These are phyloP conservation scores for Uromyces viciae-fabae DNA, from an alignment of 1,284 basidiomycete genomes.

Conservation along the genomic window DNA sequence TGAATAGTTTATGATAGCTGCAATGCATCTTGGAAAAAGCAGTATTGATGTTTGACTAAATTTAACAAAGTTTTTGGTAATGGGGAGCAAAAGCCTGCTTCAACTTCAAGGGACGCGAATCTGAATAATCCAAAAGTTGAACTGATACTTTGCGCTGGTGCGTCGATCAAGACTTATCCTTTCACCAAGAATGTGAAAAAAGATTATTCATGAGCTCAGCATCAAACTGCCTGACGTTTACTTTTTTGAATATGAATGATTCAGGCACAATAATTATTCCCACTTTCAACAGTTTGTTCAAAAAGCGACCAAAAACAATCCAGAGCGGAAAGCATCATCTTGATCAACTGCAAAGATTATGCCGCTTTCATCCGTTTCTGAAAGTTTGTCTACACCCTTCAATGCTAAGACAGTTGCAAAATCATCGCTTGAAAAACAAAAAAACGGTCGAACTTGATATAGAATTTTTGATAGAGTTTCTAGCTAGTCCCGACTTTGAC, in stretches of 20 bases:
- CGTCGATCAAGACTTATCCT: background rate
- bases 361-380: background rate
- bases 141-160: background rate
- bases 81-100: background rate
- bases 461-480: background rate
- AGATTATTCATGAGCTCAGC: background rate
- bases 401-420: background rate
- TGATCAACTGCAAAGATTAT: background rate
- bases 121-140: background rate
- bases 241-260: background rate
- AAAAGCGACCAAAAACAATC: background rate
- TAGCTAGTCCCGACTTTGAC: background rate
- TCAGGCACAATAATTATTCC: slow-evolving; percentile 27
- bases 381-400: slow-evolving; percentile 22
- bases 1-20: background rate
- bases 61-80: background rate
- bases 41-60: background rate
- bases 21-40: background rate
- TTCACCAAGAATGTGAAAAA: background rate
- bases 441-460: too few species aligned
- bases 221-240: background rate
- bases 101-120: background rate
- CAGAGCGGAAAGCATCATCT: background rate
- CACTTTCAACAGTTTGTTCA: slow-evolving; percentile 24
- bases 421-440: background rate